Conservation (phyloP, 805 yeast species). For the Candida cerambycidarum region DNA sequence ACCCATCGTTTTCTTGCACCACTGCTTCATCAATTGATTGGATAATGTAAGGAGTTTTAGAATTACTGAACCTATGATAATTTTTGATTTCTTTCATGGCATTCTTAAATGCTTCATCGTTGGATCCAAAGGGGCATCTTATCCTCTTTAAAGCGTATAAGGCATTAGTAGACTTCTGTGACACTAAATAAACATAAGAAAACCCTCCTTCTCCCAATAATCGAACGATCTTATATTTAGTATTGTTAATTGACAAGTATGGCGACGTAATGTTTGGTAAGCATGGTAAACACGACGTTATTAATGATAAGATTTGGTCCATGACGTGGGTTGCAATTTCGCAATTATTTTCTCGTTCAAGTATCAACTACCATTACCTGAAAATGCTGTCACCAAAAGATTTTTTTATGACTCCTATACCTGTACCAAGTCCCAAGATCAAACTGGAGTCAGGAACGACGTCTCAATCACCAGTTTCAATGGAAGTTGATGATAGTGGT, state of each 20-base stretch:
- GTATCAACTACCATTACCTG: background rate
- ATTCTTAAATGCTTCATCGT: conserved; percentile 54
- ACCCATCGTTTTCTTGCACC: conserved; percentile 74
- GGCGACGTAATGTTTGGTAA: conserved; percentile 49
- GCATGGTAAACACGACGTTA: conserved; percentile 45
- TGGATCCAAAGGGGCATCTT: conserved; percentile 83
- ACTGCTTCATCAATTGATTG: conserved; percentile 69
- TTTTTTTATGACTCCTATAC: conserved; percentile 8
- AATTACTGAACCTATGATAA: conserved; percentile 62
- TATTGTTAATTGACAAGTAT: conserved; percentile 58
- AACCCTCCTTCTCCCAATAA: conserved; percentile 91
- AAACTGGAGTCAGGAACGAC: background rate
- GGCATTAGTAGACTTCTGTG: conserved; percentile 42
- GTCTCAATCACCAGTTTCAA: conserved; percentile 7
- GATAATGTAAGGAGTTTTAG: conserved; percentile 62
- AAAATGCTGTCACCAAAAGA: conserved; percentile 12
- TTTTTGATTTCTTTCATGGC: conserved; percentile 79
- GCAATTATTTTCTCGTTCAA: conserved; percentile 2
- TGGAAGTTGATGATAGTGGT: conserved; percentile 12
- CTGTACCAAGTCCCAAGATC: conserved; percentile 1
- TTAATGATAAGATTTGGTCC: conserved; percentile 15
- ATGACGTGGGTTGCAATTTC: conserved; percentile 1
- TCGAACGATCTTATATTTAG: conserved; percentile 59
- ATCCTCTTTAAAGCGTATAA: conserved; percentile 79
- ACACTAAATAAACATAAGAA: conserved; percentile 80